Conservation (phyloP, 306 rosid species). For the Cucumis cinereus region DNA sequence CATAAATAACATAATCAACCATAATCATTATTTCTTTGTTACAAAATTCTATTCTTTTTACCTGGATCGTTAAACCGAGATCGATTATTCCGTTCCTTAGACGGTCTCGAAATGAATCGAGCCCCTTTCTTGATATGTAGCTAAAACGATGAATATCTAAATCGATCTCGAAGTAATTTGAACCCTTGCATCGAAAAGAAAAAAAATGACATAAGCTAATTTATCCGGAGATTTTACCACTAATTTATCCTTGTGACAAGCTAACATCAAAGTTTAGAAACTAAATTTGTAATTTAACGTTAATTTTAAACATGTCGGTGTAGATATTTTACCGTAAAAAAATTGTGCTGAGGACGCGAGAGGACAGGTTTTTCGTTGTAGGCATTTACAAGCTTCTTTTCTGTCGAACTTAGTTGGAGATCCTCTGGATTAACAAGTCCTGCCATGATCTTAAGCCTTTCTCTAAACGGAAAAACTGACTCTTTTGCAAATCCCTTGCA, state of each 20-base stretch:
- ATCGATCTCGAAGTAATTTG: conserved; percentile 88
- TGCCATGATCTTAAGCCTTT: conserved; percentile 81
- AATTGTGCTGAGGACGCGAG: conserved; percentile 84
- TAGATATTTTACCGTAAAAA: conserved; percentile 6
- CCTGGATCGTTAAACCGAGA: conserved; percentile 83
- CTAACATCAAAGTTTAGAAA: too few relatives aligned
- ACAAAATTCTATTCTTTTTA: not conserved
- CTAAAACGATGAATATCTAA: conserved; percentile 90
- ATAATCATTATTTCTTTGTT: not conserved
- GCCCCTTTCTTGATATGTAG: conserved; percentile 89
- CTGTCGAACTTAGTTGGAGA: conserved; percentile 56
- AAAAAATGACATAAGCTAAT: not conserved
- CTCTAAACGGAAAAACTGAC: conserved; percentile 53
- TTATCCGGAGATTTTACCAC: too few relatives aligned
- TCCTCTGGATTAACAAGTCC: conserved; percentile 80
- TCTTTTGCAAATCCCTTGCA: conserved; percentile 75
- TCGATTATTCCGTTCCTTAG: conserved; percentile 60
- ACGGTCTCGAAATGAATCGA: conserved; percentile 72
- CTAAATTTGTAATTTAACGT: too few relatives aligned
- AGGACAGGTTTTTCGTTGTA: conserved; percentile 86
- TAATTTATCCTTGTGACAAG: not conserved
- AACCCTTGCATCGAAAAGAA: conserved; percentile 37
- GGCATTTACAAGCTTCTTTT: conserved; percentile 61
- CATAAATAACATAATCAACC: too few relatives aligned
- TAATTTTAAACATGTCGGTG: not conserved